Percentiles rank a stretch among this genome's conserved stretches.
phyloP scores from a whole-genome alignment of 2,329 filamentous ascomycete species.

The Aspergillus caelatus region DNA sequence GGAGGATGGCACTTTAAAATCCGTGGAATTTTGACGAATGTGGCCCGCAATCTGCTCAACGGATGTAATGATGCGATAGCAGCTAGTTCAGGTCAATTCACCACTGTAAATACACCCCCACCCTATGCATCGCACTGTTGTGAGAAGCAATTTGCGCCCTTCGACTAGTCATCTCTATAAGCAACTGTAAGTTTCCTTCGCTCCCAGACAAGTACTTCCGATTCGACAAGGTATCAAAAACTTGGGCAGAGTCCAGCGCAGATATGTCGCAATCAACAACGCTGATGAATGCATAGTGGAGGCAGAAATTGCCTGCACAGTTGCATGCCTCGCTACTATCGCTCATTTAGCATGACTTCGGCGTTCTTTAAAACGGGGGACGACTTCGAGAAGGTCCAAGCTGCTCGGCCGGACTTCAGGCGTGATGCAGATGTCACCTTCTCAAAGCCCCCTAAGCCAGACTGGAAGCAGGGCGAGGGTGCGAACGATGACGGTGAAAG shows the following conservation, averaged over 20 bases:
- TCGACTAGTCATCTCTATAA: not conserved
- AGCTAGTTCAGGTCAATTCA: not conserved
- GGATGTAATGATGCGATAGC: conserved; percentile 5
- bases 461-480: conserved; percentile 48
- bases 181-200: not conserved
- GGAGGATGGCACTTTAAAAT: not conserved
- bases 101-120: not conserved
- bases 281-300: not conserved
- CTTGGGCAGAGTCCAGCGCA: not conserved
- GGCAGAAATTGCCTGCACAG: not conserved
- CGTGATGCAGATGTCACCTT: conserved; percentile 36
- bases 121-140: not conserved
- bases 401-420: conserved; percentile 46
- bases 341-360: conserved; percentile 23
- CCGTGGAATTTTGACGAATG: not conserved
- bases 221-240: not conserved
- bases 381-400: conserved; percentile 44
- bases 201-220: not conserved
- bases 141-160: not conserved
- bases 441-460: conserved; percentile 45
- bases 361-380: conserved; percentile 28
- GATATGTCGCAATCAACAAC: not conserved
- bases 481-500: conserved; percentile 50
- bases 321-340: not conserved
- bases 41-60: conserved; percentile 3